phyloP scores from a whole-genome alignment of 495 filamentous ascomycete genomes.

The Pyronema domesticum region DNA sequence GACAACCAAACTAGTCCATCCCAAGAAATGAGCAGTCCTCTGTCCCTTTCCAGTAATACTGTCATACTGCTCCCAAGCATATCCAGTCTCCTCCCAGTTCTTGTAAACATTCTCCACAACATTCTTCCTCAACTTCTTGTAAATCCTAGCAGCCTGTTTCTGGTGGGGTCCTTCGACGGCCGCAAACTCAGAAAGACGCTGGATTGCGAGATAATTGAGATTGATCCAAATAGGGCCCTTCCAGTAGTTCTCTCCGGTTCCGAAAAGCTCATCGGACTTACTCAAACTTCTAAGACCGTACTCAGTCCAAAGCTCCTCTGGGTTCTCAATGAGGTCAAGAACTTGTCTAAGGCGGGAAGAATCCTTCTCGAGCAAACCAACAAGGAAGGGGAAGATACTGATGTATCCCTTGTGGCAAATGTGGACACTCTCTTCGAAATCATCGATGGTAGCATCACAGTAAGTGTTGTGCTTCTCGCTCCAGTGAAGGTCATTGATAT shows the following conservation, averaged over 20 bases:
- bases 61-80: conserved; percentile 98
- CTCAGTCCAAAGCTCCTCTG: conserved; percentile 71
- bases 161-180: conserved; percentile 52
- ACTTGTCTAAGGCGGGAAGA: conserved; percentile 53
- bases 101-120: conserved; percentile 77
- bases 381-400: conserved; percentile 81
- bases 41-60: conserved; percentile 82
- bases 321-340: conserved; percentile 59
- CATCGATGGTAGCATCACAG: conserved; percentile 91
- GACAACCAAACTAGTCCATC: conserved; percentile 93
- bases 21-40: conserved; percentile 92
- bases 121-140: conserved; percentile 59
- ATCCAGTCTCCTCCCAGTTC: conserved; percentile 77
- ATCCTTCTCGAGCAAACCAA: conserved; percentile 55
- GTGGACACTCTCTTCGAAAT: conserved; percentile 72
- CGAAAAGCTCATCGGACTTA: conserved; percentile 64
- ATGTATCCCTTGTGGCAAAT: conserved; percentile 97
- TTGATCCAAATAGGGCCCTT: conserved; percentile 91
- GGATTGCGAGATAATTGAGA: conserved; percentile 81
- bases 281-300: conserved; percentile 77
- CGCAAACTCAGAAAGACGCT: conserved; percentile 40
- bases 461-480: conserved; percentile 57
- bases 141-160: conserved; percentile 50
- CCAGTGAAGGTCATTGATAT: conserved; percentile 93
- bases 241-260: conserved; percentile 93